Percentiles rank a stretch among this genome's conserved stretches.
Evolutionary conservation across 495 filamentous ascomycete genomes (phyloP).

Genomic region (Astrothelium subdiscretum): DNA sequence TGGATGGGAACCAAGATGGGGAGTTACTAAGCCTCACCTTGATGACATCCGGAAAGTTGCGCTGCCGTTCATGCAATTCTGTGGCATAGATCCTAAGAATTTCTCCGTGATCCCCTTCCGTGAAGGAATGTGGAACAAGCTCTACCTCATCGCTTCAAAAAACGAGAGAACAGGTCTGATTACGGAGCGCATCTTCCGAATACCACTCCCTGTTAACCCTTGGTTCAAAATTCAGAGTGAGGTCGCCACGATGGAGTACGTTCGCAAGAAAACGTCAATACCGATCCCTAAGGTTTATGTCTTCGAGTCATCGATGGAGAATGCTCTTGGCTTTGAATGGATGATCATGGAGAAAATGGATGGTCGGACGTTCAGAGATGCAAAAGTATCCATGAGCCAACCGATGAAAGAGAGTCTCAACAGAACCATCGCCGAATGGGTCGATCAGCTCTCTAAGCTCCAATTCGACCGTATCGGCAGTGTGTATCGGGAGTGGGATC

Average conservation of each 20-base stretch:
- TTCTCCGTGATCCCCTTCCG: not conserved
- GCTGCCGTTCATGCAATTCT: not conserved
- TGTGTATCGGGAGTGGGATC: not conserved
- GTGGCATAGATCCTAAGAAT: not conserved
- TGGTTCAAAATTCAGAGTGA: conserved; percentile 42
- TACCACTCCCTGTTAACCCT: conserved; percentile 44
- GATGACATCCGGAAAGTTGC: not conserved
- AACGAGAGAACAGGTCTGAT: not conserved
- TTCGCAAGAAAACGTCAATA: conserved; percentile 35
- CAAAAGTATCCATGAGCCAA: not conserved
- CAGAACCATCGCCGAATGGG: not conserved
- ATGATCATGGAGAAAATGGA: conserved; percentile 40
- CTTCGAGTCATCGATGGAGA: conserved; percentile 35
- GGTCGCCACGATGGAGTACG: conserved; percentile 41
- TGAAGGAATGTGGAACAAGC: not conserved
- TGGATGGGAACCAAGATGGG: not conserved
- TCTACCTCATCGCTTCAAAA: not conserved
- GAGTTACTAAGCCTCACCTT: not conserved
- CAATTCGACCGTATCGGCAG: not conserved
- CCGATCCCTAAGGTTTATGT: conserved; percentile 40
- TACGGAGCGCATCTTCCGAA: conserved; percentile 31
- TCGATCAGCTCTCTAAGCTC: not conserved
- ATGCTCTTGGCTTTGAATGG: conserved; percentile 48
- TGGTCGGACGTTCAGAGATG: not conserved
- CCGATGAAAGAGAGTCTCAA: not conserved